A percentile compares a stretch with the other conserved stretches of the same genome.
Conservation (phyloP, 345 rosid genomes). For the Microthlaspi erraticum region DNA sequence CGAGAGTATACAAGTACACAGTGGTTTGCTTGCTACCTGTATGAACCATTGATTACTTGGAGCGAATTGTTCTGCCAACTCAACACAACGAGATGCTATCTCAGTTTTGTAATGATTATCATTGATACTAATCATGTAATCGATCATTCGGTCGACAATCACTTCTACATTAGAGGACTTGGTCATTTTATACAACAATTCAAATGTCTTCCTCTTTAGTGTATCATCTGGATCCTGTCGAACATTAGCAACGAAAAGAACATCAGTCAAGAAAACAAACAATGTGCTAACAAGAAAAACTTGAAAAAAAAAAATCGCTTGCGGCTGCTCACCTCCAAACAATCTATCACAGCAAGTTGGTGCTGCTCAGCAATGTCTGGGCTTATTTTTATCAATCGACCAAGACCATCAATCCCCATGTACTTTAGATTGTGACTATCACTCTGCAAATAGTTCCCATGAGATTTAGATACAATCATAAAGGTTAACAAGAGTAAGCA, state of each 20-base stretch:
- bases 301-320: not conserved
- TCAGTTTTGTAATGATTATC: conserved; percentile 98
- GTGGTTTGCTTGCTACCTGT: conserved; percentile 58
- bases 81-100: conserved; percentile 94
- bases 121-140: conserved; percentile 90
- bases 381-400: conserved; percentile 84
- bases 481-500: conserved; percentile 4
- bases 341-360: conserved; percentile 97
- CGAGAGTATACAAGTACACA: not conserved
- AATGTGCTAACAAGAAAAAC: not conserved
- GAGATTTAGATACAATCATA: conserved; percentile 27
- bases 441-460: conserved; percentile 64
- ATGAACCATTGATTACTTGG: conserved; percentile 99
- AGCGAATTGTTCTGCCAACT: conserved; percentile 97
- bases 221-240: conserved; percentile 98
- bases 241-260: conserved; percentile 24
- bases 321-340: conserved; percentile 80
- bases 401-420: conserved; percentile 97
- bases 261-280: conserved; percentile 13
- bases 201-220: conserved; percentile 93
- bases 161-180: conserved; percentile 97
- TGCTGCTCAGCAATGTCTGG: conserved; percentile 98
- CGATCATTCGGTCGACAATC: conserved; percentile 97
- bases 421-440: conserved; percentile 94
- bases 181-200: conserved; percentile 92